Base-by-base conservation (phyloP, 1,284 basidiomycete species). In the Pseudozyma pruni region DNA sequence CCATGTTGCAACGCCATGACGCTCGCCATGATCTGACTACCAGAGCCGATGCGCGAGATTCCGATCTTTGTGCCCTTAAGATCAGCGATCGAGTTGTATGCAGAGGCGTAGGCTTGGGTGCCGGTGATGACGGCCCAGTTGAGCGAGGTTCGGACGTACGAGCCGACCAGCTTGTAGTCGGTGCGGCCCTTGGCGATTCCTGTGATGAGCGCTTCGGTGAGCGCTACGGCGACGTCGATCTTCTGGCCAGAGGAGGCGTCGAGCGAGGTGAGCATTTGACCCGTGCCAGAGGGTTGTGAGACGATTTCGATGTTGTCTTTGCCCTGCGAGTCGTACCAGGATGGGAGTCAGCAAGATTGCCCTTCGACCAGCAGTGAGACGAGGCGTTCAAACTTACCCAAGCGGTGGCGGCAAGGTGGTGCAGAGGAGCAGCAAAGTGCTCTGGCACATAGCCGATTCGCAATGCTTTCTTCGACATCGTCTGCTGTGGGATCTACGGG, bases 161-260 rank as follows among this genome's bases (percentile, higher is more conserved):
- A 92, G 3, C 95, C 94, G 3, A 95, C 89, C 14, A 98, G 89
- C 82, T 91, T 93, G 84, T 96, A 98, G 14, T 90, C 88, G 48
- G 87, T 86, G 0, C 91, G 90, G 0, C 93, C 92, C 40, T 81
- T 82, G 11, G 92, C 93, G 49, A 97, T 92, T 0, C 94, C 95
- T 42, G 93, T 91, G 71, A 97, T 94, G 34, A 98, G 85, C 0
- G 92, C 89, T 82, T 97, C 95, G 0, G 95, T 98, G 48, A 98
- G 87, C 0, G 94, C 95, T 68, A 93, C 92, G 58, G 57, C 80
- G 0, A 80, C 75, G 32, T 81, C 80, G 32, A 81, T 81, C 38
- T 62, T 62, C n/a, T 76, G 76, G 7, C 66, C 75, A 11, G 58
- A 23, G 6, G 53, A 42, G 4, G 64, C 52, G 33, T 77, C 75